A percentile compares a stretch with the other conserved stretches of the same genome.
phyloP scores from a whole-genome alignment of 108 stramenopile species.

The Pseudonitzschia pungens region DNA sequence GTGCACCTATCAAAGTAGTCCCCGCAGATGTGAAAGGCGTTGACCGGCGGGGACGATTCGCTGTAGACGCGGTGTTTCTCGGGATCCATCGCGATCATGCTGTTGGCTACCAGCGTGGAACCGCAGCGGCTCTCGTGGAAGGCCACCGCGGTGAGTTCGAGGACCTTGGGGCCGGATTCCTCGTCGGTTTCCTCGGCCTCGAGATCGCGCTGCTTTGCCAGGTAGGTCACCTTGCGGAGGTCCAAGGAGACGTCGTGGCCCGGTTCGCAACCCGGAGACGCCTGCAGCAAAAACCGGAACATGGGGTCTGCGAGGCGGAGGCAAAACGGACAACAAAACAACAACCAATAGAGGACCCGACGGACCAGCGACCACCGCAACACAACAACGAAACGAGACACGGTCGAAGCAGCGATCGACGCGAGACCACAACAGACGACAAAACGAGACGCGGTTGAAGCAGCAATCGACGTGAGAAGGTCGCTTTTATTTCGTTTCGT shows the following conservation, averaged over 20 bases:
- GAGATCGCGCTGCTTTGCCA: conserved; percentile 46
- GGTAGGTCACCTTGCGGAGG: conserved; percentile 54
- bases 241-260: conserved; percentile 29
- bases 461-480: too few relatives aligned
- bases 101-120: conserved; percentile 93
- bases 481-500: too few relatives aligned
- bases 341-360: neutral
- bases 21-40: conserved; percentile 64
- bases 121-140: conserved; percentile 96
- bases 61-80: conserved; percentile 74
- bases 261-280: conserved; percentile 40
- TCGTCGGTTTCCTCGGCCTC: conserved; percentile 18
- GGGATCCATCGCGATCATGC: conserved; percentile 78
- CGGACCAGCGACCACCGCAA: neutral
- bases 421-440: neutral
- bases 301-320: conserved; percentile 60
- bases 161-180: conserved; percentile 30
- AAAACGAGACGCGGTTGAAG: neutral
- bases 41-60: conserved; percentile 79
- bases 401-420: neutral
- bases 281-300: conserved; percentile 66
- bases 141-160: conserved; percentile 75
- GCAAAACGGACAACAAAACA: conserved; percentile 6
- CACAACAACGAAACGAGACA: neutral
- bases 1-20: conserved; percentile 30